Evolutionary conservation across 202 grass and related monocot genomes (phyloP), one percentile per base, ranked within the genome.

Genomic region (Dendrocalamus latiflorus): DNA sequence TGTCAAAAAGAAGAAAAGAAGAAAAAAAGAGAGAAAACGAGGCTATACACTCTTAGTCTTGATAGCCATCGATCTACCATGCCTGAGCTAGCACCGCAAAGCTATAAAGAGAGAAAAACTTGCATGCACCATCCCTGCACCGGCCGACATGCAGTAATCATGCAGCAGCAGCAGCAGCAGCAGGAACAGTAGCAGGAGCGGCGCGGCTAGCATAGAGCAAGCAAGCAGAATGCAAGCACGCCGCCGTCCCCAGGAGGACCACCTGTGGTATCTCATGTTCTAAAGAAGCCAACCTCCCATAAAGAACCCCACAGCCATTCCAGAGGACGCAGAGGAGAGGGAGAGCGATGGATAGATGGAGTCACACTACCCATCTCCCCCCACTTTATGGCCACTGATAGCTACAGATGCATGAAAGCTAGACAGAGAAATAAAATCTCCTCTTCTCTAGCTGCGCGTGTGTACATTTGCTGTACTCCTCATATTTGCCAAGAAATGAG

Each of bases 381-480:
- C 75, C 76, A 88, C 80, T 88, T 61, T 85, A 86, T 83, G 85
- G 33, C 63, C 85, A 71, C 86, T 90, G 88, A 93, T 88, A 84
- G 85, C 85, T 85, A 70, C 77, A 15, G 51, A 12, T 85, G 85
- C 72, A 74, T 47, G 78, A 78, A 80, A 85, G 47, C 39, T 45
- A 55, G 22, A 48, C 3, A 43, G 16, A 75, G 39, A 39, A 50
- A 10, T 22, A 54, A 62, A 82, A 34, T 62, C 37, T 70, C 2
- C 2, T 67, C 30, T 21, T 22, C 30, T 45, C 26, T 53, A 79
- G 45, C 44, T 43, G 36, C 13, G 16, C n/a, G 53, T 20, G 75
- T 25, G 45, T 39, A 68, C 39, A 76, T 48, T 70, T 77, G 12
- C 59, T 68, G 33, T 13, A 20, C 60, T 72, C 0, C 55, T 12